Percentiles rank a stretch among this genome's conserved stretches.
These are phyloP conservation scores for Petunia axillaris DNA, from an alignment of 257 asterid species.

Conservation along the genomic window DNA sequence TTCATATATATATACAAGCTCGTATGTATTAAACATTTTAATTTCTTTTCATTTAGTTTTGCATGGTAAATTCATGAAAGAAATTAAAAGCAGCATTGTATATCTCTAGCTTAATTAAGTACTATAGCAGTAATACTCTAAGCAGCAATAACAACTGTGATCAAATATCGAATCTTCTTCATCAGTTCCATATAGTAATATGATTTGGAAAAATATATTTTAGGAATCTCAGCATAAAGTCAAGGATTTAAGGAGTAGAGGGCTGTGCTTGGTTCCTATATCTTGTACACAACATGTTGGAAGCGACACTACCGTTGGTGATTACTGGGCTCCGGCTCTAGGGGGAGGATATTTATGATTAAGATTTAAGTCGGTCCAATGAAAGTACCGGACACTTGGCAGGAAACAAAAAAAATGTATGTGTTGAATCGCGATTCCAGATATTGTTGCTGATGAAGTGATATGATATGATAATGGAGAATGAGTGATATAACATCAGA, in stretches of 20 bases:
- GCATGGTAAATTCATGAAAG: too few relatives aligned
- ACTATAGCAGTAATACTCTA: too few relatives aligned
- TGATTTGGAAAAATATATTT: background rate
- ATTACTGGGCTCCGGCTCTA: constrained; percentile 49
- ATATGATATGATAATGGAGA: constrained; percentile 30
- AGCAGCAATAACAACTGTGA: too few relatives aligned
- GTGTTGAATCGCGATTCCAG: too few relatives aligned
- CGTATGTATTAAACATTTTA: too few relatives aligned
- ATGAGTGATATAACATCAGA: constrained; percentile 38
- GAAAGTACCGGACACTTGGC: too few relatives aligned
- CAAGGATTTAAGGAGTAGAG: constrained; percentile 75
- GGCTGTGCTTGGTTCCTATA: constrained; percentile 80
- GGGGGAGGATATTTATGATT: constrained; percentile 47
- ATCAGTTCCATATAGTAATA: background rate
- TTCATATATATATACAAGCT: background rate
- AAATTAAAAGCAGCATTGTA: too few relatives aligned
- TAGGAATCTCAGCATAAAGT: constrained; percentile 48
- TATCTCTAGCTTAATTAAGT: too few relatives aligned
- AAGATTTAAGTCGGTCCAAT: background rate
- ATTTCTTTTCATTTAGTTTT: too few relatives aligned
- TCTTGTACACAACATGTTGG: constrained; percentile 76
- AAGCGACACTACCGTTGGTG: constrained; percentile 52
- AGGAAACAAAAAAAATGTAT: too few relatives aligned
- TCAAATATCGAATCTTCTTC: background rate
- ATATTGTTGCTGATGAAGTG: background rate